A percentile compares a stretch with the other conserved stretches of the same genome.
These are phyloP conservation scores for Candida takata DNA, from an alignment of 805 yeast species.

Conservation along the genomic window DNA sequence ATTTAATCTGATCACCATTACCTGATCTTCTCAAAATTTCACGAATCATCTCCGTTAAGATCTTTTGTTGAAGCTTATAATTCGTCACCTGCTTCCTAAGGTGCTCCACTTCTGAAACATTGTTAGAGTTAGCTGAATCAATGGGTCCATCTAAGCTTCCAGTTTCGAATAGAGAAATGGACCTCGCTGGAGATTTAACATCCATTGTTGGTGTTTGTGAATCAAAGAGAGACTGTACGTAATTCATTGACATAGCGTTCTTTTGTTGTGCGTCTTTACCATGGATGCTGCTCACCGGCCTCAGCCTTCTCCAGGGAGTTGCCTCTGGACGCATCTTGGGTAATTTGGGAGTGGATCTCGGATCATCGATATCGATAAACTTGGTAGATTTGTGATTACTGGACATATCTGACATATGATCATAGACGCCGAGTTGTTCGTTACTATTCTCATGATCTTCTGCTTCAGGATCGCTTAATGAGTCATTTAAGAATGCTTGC, in stretches of 20 bases:
- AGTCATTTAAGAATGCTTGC: not conserved
- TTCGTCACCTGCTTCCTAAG: conserved; percentile 35
- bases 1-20: conserved; percentile 15
- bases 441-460: conserved; percentile 1
- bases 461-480: not conserved
- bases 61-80: conserved; percentile 30
- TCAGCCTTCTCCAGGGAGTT: conserved; percentile 31
- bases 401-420: not conserved
- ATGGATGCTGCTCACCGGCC: conserved; percentile 19
- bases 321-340: conserved; percentile 29
- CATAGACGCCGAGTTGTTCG: conserved; percentile 1
- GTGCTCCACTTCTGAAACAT: conserved; percentile 27
- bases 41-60: conserved; percentile 26
- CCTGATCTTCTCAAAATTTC: conserved; percentile 16
- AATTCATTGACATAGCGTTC: conserved; percentile 10
- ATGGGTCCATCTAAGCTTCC: conserved; percentile 7
- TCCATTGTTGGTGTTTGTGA: conserved; percentile 2
- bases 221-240: conserved; percentile 21
- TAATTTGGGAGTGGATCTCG: conserved; percentile 20
- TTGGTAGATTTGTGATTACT: conserved; percentile 11
- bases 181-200: conserved; percentile 11
- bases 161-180: conserved; percentile 18
- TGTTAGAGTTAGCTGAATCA: conserved; percentile 10
- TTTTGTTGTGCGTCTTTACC: conserved; percentile 6
- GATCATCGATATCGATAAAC: conserved; percentile 24